phyloP scores from a whole-genome alignment of 169 alveolate species.

The Plasmodium sp. region DNA sequence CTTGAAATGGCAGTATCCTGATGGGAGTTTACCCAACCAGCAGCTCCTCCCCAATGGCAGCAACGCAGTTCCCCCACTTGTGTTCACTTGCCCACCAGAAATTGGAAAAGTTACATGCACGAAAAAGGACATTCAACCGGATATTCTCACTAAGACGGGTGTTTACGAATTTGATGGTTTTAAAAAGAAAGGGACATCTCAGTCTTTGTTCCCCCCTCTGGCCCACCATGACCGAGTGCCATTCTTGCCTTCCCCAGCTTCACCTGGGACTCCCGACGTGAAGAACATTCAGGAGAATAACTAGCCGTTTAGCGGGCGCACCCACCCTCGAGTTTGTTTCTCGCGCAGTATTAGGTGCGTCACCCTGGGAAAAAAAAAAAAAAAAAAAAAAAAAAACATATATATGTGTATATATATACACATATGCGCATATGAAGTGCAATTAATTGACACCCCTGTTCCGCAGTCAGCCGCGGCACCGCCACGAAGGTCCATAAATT shows the following conservation, averaged over 20 bases:
- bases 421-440: neutral
- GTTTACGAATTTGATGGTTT: constrained; percentile 84
- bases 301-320: neutral
- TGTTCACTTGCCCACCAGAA: constrained; percentile 86
- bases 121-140: constrained; percentile 79
- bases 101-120: constrained; percentile 82
- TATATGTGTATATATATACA: no score
- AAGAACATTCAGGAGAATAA: constrained; percentile 43
- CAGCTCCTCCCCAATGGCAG: constrained; percentile 23
- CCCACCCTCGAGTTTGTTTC: neutral
- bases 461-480: neutral
- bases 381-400: neutral
- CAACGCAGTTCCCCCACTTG: constrained; percentile 78
- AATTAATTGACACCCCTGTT: neutral
- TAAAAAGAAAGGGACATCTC: constrained; percentile 75
- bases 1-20: constrained; percentile 80
- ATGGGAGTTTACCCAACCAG: constrained; percentile 29
- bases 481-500: neutral
- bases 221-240: constrained; percentile 82
- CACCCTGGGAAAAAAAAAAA: neutral
- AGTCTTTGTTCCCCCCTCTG: constrained; percentile 84
- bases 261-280: constrained; percentile 81
- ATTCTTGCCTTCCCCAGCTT: constrained; percentile 74
- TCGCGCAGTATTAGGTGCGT: neutral
- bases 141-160: constrained; percentile 80